Conservation (phyloP, 2,329 filamentous ascomycete species). For the Niveomyces coronatus region DNA sequence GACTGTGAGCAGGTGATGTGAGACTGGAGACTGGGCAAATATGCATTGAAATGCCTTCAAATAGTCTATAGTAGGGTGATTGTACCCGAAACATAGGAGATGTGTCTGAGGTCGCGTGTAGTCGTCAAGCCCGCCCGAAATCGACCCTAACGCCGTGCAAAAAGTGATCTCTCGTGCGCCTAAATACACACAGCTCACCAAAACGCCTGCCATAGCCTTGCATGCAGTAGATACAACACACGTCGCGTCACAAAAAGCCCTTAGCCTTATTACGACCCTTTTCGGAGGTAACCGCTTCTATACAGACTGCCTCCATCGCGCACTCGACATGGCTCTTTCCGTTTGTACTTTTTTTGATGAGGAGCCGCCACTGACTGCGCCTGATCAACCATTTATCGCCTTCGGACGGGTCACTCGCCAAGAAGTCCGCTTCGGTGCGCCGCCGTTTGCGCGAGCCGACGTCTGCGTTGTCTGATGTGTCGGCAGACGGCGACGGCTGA, state of each 20-base stretch:
- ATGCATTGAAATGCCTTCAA: no score
- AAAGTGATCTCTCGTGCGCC: no score
- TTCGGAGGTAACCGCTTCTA: constrained; percentile 62
- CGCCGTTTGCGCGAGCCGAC: constrained; percentile 34
- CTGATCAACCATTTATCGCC: constrained; percentile 48
- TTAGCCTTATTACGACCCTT: constrained; percentile 54
- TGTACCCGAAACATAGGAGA: no score
- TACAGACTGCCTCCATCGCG: constrained; percentile 62
- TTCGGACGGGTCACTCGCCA: constrained; percentile 12
- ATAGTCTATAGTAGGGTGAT: no score
- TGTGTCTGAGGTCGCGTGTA: no score
- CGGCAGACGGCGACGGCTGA: constrained; percentile 20
- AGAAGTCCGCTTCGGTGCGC: constrained; percentile 23
- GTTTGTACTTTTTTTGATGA: constrained; percentile 44
- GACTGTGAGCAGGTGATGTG: no score
- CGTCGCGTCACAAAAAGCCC: constrained; percentile 43
- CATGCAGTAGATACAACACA: no score
- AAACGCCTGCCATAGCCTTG: no score
- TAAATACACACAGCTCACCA: no score
- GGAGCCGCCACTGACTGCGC: constrained; percentile 62
- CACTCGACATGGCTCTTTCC: constrained; percentile 54
- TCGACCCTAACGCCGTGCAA: no score
- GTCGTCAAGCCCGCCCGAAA: no score
- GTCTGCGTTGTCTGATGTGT: constrained; percentile 14
- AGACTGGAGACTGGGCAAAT: no score